A percentile compares a stretch with the other conserved stretches of the same genome.
phyloP scores from a whole-genome alignment of 805 yeast genomes.

The Suhomyces pyralidae region DNA sequence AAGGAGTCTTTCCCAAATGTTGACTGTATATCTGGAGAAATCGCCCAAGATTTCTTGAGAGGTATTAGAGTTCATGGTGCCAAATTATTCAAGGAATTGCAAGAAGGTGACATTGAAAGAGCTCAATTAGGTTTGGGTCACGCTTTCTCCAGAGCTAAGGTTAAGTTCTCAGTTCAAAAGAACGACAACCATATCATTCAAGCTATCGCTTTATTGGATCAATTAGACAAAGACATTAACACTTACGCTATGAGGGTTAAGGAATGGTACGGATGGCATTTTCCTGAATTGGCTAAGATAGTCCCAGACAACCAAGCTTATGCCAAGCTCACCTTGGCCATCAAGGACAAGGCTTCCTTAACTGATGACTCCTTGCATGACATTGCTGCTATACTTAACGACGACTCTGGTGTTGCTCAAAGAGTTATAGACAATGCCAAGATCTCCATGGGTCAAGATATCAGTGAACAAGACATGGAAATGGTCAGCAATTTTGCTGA shows the following conservation, averaged over 20 bases:
- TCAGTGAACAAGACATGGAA: slow-evolving; percentile 90
- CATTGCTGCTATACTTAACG: slow-evolving; percentile 83
- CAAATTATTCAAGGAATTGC: slow-evolving; percentile 86
- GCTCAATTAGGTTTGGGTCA: slow-evolving; percentile 99
- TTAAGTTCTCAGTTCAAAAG: slow-evolving; percentile 97
- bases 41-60: slow-evolving; percentile 91
- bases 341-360: slow-evolving; percentile 83
- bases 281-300: slow-evolving; percentile 93
- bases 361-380: slow-evolving; percentile 94
- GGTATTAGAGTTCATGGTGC: slow-evolving; percentile 90
- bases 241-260: slow-evolving; percentile 96
- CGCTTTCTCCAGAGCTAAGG: slow-evolving; percentile 98
- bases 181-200: slow-evolving; percentile 99
- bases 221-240: slow-evolving; percentile 96
- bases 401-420: slow-evolving; percentile 87
- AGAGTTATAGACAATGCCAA: slow-evolving; percentile 90
- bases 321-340: slow-evolving; percentile 77
- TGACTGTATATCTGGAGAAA: slow-evolving; percentile 87
- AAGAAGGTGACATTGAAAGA: slow-evolving; percentile 93
- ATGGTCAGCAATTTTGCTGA: slow-evolving; percentile 89
- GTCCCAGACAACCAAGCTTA: slow-evolving; percentile 85
- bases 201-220: slow-evolving; percentile 96
- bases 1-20: slow-evolving; percentile 86
- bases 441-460: slow-evolving; percentile 98
- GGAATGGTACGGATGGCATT: slow-evolving; percentile 99